Percentiles rank a stretch among this genome's conserved stretches.
Conservation (phyloP, 1,284 basidiomycete species). For the Porodaedalea pini region DNA sequence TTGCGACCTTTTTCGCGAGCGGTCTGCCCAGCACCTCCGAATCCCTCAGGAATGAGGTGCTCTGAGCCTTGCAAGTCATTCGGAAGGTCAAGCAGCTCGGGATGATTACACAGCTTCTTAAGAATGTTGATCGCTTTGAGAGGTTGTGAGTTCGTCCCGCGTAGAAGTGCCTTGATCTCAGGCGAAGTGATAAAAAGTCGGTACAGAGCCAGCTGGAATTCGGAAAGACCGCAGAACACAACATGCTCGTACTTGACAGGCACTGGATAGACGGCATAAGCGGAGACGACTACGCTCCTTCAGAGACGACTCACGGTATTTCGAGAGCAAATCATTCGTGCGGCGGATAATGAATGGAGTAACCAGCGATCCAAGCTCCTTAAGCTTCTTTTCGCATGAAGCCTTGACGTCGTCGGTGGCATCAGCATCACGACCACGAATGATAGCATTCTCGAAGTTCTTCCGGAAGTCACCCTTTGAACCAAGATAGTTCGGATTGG, state of each 20-base stretch:
- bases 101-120: constrained; percentile 98
- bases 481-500: constrained; percentile 94
- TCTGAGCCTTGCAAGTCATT: constrained; percentile 87
- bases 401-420: constrained; percentile 83
- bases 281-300: neutral
- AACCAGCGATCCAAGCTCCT: constrained; percentile 87
- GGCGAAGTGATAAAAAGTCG: constrained; percentile 92
- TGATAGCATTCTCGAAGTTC: constrained; percentile 94
- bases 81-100: constrained; percentile 87
- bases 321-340: constrained; percentile 95
- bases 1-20: constrained; percentile 40
- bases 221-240: constrained; percentile 90
- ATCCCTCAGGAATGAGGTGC: constrained; percentile 80
- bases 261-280: constrained; percentile 46
- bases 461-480: constrained; percentile 92
- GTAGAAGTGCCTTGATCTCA: constrained; percentile 88
- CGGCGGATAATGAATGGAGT: constrained; percentile 96
- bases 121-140: constrained; percentile 96
- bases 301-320: constrained; percentile 72
- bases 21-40: constrained; percentile 36
- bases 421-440: constrained; percentile 89
- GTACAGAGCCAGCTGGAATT: constrained; percentile 89
- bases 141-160: constrained; percentile 90
- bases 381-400: constrained; percentile 86
- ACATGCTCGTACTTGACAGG: constrained; percentile 99